phyloP scores from a whole-genome alignment of 169 alveolate species.

The Cyclospora cayetanensis region DNA sequence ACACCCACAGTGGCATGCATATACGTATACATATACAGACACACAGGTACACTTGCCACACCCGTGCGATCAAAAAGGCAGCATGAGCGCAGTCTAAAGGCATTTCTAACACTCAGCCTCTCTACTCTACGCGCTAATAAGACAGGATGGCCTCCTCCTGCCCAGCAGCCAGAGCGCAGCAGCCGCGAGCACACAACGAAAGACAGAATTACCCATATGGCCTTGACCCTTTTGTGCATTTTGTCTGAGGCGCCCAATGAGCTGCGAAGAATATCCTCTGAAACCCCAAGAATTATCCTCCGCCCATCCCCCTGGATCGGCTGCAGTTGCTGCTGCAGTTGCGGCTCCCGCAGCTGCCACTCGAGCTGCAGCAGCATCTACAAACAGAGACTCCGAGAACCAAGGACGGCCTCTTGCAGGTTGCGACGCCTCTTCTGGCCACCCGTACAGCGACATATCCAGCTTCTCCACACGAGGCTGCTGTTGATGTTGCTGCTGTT shows the following conservation, averaged over 20 bases:
- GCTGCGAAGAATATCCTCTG: background rate
- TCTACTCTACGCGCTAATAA: too few relatives aligned
- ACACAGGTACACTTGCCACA: background rate
- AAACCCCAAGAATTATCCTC: background rate
- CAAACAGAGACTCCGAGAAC: too few relatives aligned
- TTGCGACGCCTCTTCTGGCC: too few relatives aligned
- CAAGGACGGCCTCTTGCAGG: too few relatives aligned
- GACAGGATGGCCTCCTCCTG: background rate
- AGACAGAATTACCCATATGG: background rate
- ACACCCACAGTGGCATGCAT: background rate
- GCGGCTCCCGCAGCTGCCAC: constrained; percentile 56
- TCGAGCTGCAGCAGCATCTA: background rate
- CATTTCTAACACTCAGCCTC: too few relatives aligned
- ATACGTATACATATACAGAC: background rate
- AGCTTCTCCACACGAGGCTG: background rate
- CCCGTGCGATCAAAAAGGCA: background rate
- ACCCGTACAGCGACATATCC: too few relatives aligned
- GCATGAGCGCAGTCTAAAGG: background rate
- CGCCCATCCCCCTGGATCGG: background rate
- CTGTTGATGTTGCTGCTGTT: constrained; percentile 47
- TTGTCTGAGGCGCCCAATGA: background rate
- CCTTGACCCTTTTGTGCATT: background rate
- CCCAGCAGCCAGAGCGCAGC: background rate
- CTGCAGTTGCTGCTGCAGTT: constrained; percentile 49
- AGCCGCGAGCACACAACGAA: background rate